phyloP scores from a whole-genome alignment of 169 alveolate genomes.

The Eimeria zaria region DNA sequence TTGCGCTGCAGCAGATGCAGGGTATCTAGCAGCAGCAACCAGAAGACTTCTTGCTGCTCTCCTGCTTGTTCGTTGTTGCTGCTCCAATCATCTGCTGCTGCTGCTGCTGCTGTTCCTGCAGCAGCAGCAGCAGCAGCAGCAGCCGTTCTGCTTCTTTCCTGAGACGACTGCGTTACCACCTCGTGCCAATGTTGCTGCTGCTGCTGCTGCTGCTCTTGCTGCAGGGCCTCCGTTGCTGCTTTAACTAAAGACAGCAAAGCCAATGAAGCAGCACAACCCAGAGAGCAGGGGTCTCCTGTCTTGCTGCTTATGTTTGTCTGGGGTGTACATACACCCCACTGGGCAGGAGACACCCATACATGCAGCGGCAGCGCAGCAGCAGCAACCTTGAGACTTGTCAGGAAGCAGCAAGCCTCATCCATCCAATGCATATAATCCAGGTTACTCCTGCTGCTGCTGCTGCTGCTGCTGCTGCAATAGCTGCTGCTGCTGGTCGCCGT shows the following conservation, averaged over 20 bases:
- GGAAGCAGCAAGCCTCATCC: slow-evolving; percentile 4
- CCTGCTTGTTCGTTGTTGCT: slow-evolving; percentile 1
- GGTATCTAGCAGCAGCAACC: slow-evolving; percentile 70
- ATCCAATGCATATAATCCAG: background rate
- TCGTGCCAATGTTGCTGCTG: slow-evolving; percentile 46
- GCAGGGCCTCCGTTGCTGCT: slow-evolving; percentile 17
- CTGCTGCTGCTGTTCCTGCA: background rate
- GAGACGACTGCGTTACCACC: background rate
- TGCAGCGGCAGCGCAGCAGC: slow-evolving; percentile 67
- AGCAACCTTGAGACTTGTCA: slow-evolving; percentile 17
- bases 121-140: background rate
- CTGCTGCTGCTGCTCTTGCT: slow-evolving; percentile 31
- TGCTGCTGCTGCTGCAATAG: background rate
- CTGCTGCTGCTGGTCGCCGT: background rate
- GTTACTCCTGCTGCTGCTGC: slow-evolving; percentile 22
- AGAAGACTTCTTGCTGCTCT: slow-evolving; percentile 40
- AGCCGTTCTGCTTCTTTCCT: background rate
- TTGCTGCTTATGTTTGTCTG: background rate
- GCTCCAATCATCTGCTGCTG: background rate
- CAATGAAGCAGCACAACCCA: slow-evolving; percentile 49
- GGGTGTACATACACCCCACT: slow-evolving; percentile 14
- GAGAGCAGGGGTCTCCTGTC: slow-evolving; percentile 2
- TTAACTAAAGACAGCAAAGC: background rate
- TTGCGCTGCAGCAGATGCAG: slow-evolving; percentile 53
- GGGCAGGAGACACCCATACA: slow-evolving; percentile 46